Evolutionary conservation across 371 early-diverging fungal genomes (phyloP), one percentile per base, ranked within the genome.

Genomic region (Mortierella sp.): DNA sequence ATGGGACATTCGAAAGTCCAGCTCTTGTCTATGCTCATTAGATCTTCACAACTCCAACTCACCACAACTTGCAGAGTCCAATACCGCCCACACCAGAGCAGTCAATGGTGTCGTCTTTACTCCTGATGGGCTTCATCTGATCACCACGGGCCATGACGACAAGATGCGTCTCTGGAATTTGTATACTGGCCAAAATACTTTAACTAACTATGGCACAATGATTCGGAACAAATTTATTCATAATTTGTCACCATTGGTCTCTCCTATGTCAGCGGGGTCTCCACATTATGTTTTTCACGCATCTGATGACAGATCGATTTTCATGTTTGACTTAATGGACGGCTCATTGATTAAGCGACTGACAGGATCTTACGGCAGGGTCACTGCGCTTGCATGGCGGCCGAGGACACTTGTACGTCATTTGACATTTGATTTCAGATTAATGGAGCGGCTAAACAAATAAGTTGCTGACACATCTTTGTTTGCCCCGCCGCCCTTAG

Each of bases 1-100:
- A 38, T 96, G 96, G 96, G 96, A 96, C 74, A 90, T 96, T 47
- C 90, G 96, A 64, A 89, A 91, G 61, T 91, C 95, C 4, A 81
- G 84, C 38, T 73, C 91, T 3, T 88, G 90, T 57, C 62, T 94
- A 6, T 83, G 85, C 67, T 85, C 89, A 2, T 72, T 93, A 24
- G 92, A 93, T 69, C 87, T 89, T 58, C 87, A 92, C 67, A 89
- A 91, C 70, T 79, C 86, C 32, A 78, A 87, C 76, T 84, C 78
- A 22, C 84, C 86, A 68, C 88, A 88, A 21, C 74, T 87, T 19
- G 75, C 87, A 11, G 86, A 85, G n/a, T 84, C 86, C 5, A 88
- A 90, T 65, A 65, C 73, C 8, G 94, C 93, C 0, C 95, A 96
- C 72, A 83, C 83, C n/a, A 92, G 92, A 36, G 86, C 93, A 1